Percentiles rank a stretch among this genome's conserved stretches.
These are phyloP conservation scores for Oidiodendron maius DNA, from an alignment of 495 filamentous ascomycete species.

Conservation along the genomic window DNA sequence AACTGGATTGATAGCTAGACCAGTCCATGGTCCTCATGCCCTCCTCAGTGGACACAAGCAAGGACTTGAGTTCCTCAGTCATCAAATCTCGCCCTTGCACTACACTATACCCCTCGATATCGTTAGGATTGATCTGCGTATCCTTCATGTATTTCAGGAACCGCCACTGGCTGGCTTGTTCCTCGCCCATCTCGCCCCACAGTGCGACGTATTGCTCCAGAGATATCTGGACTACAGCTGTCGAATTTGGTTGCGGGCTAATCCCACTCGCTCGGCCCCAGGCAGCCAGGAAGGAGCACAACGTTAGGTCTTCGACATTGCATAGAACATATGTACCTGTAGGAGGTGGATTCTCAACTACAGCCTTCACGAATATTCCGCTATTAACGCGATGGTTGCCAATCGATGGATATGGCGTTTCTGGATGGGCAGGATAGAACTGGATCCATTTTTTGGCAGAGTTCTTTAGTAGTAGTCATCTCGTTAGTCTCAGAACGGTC, in stretches of 20 bases:
- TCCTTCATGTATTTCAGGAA: not conserved
- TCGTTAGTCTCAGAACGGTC: too few species aligned
- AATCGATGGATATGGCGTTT: constrained; percentile 1
- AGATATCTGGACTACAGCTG: not conserved
- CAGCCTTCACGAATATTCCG: constrained; percentile 2
- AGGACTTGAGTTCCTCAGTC: not conserved
- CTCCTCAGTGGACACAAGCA: not conserved
- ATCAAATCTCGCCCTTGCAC: not conserved
- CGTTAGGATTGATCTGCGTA: not conserved
- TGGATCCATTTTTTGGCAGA: constrained; percentile 4
- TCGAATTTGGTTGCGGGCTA: not conserved
- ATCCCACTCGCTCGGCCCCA: constrained; percentile 5
- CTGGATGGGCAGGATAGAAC: not conserved
- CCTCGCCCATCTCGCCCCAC: constrained; percentile 5
- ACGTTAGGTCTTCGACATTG: constrained; percentile 4
- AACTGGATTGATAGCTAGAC: too few species aligned
- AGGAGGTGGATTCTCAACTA: not conserved
- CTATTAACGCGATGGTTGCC: constrained; percentile 3
- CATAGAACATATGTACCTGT: constrained; percentile 3
- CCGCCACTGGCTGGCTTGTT: constrained; percentile 6
- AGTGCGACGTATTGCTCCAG: not conserved
- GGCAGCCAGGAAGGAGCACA: constrained; percentile 1
- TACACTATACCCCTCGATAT: not conserved
- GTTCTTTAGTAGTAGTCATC: too few species aligned
- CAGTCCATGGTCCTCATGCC: too few species aligned